Evolutionary conservation across 805 yeast genomes (phyloP).

Genomic region (Sugiyamaella marilandica): DNA sequence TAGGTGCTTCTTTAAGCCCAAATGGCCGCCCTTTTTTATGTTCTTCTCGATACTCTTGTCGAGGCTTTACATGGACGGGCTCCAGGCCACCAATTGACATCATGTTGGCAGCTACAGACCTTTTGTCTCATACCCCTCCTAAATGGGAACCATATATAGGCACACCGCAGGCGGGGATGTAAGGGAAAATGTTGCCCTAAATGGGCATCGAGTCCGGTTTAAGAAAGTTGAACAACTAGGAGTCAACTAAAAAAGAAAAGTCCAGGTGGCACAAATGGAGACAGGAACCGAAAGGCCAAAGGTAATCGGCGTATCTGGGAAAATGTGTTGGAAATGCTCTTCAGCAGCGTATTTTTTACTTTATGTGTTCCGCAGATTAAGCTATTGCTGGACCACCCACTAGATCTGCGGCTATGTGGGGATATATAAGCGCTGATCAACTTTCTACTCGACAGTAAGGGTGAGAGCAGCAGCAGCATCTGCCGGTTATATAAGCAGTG

Average conservation of each 20-base stretch:
- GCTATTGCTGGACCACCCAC: too few species aligned
- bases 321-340: neutral
- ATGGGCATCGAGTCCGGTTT: neutral
- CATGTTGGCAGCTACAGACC: slow-evolving; percentile 2
- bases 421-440: too few species aligned
- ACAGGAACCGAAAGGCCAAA: neutral
- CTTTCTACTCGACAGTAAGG: too few species aligned
- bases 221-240: too few species aligned
- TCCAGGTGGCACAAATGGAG: neutral
- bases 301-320: neutral
- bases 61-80: slow-evolving; percentile 16
- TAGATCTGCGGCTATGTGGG: too few species aligned
- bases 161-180: neutral
- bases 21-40: slow-evolving; percentile 25
- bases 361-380: too few species aligned
- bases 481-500: too few species aligned
- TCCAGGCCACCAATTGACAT: slow-evolving; percentile 12
- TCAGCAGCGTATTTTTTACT: too few species aligned
- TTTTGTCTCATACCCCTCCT: neutral
- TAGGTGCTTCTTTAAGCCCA: slow-evolving; percentile 48
- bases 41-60: slow-evolving; percentile 16
- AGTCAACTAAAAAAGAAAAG: too few species aligned
- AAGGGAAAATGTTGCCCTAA: neutral
- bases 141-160: neutral
- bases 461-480: too few species aligned